Conservation (phyloP, 1,284 basidiomycete species). For the Cutaneotrichosporon dermatis region DNA sequence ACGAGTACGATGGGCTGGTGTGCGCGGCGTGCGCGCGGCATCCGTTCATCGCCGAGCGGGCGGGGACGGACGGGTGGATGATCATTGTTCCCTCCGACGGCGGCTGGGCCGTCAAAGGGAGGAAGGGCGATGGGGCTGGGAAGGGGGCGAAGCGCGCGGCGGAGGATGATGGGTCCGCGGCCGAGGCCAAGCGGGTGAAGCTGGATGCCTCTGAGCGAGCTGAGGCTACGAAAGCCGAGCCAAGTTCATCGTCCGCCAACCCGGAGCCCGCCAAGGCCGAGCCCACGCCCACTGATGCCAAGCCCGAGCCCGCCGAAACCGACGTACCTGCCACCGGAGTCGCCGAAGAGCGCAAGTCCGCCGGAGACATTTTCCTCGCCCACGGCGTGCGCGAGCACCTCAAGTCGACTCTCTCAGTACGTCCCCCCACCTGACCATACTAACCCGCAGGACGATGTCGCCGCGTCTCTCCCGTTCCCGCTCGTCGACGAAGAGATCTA, state of each 20-base stretch:
- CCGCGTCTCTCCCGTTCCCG: conserved; percentile 31
- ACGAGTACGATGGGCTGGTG: conserved; percentile 44
- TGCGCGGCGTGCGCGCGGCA: conserved; percentile 35
- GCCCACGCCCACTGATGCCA: not conserved
- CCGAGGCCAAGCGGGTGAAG: conserved; percentile 5
- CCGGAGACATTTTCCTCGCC: conserved; percentile 44
- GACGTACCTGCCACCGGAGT: not conserved
- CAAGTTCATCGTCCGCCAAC: not conserved
- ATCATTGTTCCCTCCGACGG: conserved; percentile 33
- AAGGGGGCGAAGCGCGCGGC: conserved; percentile 7
- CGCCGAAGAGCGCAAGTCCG: conserved; percentile 17
- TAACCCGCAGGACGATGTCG: not conserved
- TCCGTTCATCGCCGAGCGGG: conserved; percentile 13
- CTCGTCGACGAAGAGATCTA: conserved; percentile 45
- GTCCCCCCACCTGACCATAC: not conserved
- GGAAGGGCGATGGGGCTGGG: not conserved
- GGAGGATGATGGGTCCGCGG: conserved; percentile 5
- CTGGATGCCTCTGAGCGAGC: not conserved
- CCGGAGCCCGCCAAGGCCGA: not conserved
- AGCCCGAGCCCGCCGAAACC: not conserved
- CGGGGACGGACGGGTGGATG: conserved; percentile 44
- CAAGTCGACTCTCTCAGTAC: conserved; percentile 15
- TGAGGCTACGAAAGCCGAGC: not conserved
- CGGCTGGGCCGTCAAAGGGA: conserved; percentile 27
- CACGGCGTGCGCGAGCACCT: conserved; percentile 34